A percentile compares a stretch with the other conserved stretches of the same genome.
Evolutionary conservation across 495 filamentous ascomycete genomes (phyloP).

Genomic region (Penicillium turbatum): DNA sequence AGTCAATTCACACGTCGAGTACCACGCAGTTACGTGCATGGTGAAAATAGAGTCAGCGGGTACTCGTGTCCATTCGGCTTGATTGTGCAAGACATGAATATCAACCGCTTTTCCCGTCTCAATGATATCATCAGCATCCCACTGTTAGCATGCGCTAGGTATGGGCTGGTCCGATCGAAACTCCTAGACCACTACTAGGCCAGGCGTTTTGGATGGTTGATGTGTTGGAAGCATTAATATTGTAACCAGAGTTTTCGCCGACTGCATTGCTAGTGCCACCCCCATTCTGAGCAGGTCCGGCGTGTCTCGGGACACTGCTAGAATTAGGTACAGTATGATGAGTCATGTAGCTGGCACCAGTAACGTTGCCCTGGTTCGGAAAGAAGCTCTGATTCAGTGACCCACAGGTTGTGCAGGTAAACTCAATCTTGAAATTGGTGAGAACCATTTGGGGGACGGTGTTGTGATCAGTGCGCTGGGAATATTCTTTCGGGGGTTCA

Average conservation of each 20-base stretch:
- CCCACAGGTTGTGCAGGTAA: slow-evolving; percentile 44
- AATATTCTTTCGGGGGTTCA: slow-evolving; percentile 26
- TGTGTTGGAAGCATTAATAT: slow-evolving; percentile 22
- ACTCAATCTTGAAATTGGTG: slow-evolving; percentile 46
- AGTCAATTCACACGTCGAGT: neutral
- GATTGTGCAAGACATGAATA: neutral
- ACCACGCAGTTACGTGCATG: neutral
- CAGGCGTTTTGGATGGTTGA: slow-evolving; percentile 34
- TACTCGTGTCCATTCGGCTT: neutral
- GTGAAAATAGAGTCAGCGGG: neutral
- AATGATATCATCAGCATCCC: neutral
- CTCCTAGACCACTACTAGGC: slow-evolving; percentile 28
- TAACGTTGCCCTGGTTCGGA: slow-evolving; percentile 42
- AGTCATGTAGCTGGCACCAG: slow-evolving; percentile 30
- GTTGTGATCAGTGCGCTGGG: slow-evolving; percentile 25
- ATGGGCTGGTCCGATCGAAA: slow-evolving; percentile 29
- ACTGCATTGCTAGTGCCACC: slow-evolving; percentile 32
- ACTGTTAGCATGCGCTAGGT: slow-evolving; percentile 5
- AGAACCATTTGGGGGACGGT: slow-evolving; percentile 32
- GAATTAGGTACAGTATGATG: slow-evolving; percentile 27
- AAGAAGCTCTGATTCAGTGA: slow-evolving; percentile 45
- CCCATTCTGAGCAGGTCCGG: slow-evolving; percentile 21
- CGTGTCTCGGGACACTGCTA: slow-evolving; percentile 16
- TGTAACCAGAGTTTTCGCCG: slow-evolving; percentile 40
- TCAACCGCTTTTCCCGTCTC: neutral